Base-by-base conservation (phyloP, 352 stramenopile species). In the Phytopythium delawarense region DNA sequence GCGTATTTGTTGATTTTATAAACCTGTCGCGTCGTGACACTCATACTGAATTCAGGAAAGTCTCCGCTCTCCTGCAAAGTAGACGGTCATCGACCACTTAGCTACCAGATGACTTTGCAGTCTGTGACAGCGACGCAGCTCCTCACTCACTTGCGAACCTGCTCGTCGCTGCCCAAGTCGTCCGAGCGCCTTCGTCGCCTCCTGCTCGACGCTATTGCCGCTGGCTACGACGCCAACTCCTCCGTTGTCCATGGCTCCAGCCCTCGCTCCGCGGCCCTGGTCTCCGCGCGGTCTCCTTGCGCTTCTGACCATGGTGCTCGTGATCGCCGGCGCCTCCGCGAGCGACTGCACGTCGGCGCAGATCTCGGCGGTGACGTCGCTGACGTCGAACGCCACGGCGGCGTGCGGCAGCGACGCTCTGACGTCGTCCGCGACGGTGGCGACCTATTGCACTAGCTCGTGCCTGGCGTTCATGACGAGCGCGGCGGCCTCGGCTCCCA, bases 341-440 rank as follows among this genome's bases (percentile, higher is more conserved):
- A 61, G 59, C 13, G 67, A 69, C 21, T 75, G 68, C 68, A 67
- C 65, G 28, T 61, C 64, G 6, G 21, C 57, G n/a, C 65, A 75
- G 46, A 51, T 75, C 40, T 39, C 57, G 0, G 59, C 67, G 45
- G 54, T 72, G 37, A 67, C 62, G 54, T 28, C 69, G 12, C 62
- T 72, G 16, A 67, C 40, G 37, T 59, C 62, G 30, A 74, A 75
- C 48, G 65, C 75, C 30, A 78, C 66, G 40, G 25, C 57, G 2
- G 56, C 64, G 2, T 76, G 65, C 45, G 65, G 65, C 34, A 78
- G 67, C 51, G 63, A 76, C 28, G 57, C 62, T 12, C 67, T 67
- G 53, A 65, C 69, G 2, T 53, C 45, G 37, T 48, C 62, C 21
- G 45, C 66, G 2, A 61, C 61, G 8, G 48, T 23, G 25, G 34